phyloP scores from a whole-genome alignment of 495 filamentous ascomycete genomes.

The Aspergillus cristatus region DNA sequence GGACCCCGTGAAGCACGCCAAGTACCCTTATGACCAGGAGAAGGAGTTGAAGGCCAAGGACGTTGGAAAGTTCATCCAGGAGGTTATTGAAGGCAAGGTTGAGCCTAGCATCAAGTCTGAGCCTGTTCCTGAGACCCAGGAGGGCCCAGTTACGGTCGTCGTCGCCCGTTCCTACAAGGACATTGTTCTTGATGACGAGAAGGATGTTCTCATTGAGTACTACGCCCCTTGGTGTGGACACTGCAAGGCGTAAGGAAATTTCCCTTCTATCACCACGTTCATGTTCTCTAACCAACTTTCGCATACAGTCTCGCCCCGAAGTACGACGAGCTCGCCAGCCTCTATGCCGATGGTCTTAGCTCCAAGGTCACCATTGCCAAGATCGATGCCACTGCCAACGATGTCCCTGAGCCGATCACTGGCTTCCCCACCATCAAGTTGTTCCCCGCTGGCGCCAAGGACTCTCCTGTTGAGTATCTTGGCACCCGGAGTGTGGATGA shows the following conservation, averaged over 20 bases:
- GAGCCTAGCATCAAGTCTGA: constrained; percentile 97
- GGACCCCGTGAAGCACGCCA: constrained; percentile 89
- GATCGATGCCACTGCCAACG: constrained; percentile 94
- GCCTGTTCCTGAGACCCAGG: constrained; percentile 90
- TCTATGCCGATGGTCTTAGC: constrained; percentile 57
- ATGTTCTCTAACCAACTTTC: constrained; percentile 9
- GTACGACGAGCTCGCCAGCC: constrained; percentile 71
- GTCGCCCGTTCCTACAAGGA: constrained; percentile 94
- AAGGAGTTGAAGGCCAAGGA: constrained; percentile 67
- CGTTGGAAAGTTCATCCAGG: constrained; percentile 76
- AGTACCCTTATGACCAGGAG: constrained; percentile 87
- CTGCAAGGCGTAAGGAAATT: constrained; percentile 71
- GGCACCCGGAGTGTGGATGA: constrained; percentile 90
- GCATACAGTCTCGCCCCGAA: constrained; percentile 51
- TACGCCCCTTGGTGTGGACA: constrained; percentile 99
- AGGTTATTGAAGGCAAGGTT: constrained; percentile 81
- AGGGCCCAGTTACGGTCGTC: constrained; percentile 78
- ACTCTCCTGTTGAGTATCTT: constrained; percentile 72
- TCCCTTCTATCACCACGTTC: neutral
- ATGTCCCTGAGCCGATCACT: constrained; percentile 91
- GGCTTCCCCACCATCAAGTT: constrained; percentile 99
- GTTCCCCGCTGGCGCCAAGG: constrained; percentile 85
- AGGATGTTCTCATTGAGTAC: constrained; percentile 97
- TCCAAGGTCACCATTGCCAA: constrained; percentile 93
- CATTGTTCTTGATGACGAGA: constrained; percentile 82